Conservation (phyloP, 2,329 filamentous ascomycete species). For the Teratosphaeriaceae sp. region DNA sequence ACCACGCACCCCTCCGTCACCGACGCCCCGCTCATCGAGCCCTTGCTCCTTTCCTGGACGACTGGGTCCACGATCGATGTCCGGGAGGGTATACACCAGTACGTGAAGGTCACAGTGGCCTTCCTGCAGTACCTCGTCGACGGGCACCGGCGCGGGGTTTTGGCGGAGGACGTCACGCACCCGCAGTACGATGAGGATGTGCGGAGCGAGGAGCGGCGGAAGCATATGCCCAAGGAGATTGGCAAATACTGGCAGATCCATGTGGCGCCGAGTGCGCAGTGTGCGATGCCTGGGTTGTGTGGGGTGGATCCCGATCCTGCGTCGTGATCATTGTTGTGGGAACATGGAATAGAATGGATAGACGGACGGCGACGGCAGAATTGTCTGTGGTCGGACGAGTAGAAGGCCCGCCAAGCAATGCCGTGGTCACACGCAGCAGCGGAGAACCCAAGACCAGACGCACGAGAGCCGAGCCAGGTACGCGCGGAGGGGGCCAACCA, state of each 20-base stretch:
- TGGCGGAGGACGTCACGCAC: constrained; percentile 44
- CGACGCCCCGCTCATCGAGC: constrained; percentile 59
- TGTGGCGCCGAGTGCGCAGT: constrained; percentile 29
- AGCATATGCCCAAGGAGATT: constrained; percentile 16
- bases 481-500: too few species aligned
- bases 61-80: constrained; percentile 56
- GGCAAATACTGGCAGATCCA: constrained; percentile 39
- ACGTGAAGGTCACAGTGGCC: constrained; percentile 52
- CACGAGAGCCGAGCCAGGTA: too few species aligned
- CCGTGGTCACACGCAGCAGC: too few species aligned
- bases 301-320: constrained; percentile 8
- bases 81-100: constrained; percentile 51
- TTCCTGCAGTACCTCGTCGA: constrained; percentile 47
- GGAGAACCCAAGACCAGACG: too few species aligned
- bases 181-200: constrained; percentile 29
- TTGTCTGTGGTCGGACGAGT: too few species aligned
- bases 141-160: constrained; percentile 40
- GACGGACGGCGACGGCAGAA: too few species aligned
- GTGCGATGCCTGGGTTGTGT: constrained; percentile 14
- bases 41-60: constrained; percentile 53
- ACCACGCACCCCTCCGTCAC: constrained; percentile 56
- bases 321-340: too few species aligned
- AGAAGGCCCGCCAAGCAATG: too few species aligned
- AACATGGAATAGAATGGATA: too few species aligned
- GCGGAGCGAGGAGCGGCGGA: constrained; percentile 21